Base-by-base conservation (phyloP, 345 rosid species). In the Hibiscus syriacus region DNA sequence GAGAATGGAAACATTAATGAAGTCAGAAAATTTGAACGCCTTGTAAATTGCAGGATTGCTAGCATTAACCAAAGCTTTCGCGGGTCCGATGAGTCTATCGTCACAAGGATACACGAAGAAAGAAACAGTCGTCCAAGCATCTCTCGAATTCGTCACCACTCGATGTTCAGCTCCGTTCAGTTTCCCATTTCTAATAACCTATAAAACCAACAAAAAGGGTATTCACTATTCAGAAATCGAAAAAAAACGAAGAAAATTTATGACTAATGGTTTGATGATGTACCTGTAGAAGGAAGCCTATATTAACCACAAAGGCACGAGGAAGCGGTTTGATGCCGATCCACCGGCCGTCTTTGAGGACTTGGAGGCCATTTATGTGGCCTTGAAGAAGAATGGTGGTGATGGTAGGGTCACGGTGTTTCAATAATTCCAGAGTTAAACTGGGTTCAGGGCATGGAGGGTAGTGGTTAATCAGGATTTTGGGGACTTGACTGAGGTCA, bases 401-500 rank as follows among this genome's bases (percentile, higher is more conserved):
- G 38, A 80, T 70, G 36, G 50, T 43, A 14, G 70, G 67, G 60
- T 83, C 78, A 7, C 72, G 11, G 6, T 79, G 83, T 38, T 58
- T 73, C 4, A 78, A 68, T 22, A 72, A 27, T 66, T 81, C 84
- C 16, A 81, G 39, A 30, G 77, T 71, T 59, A 79, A 66, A 29
- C 74, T 76, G 13, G 83, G 84, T 11, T 79, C 70, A 11, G 80
- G 81, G 63, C 81, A 80, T 1, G 83, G 72, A 0, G 79, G 82
- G 41, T 74, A 72, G 67, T 69, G 38, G 46, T 80, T 76, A 2
- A 76, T 34, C 12, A 63, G 19, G 56, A 78, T 26, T 27, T 78
- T 22, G 12, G 45, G 64, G 4, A 12, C 56, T 70, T 54, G 48
- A 26, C 25, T 61, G 17, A 68, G 39, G 17, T 61, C 64, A 30